phyloP scores from a whole-genome alignment of 2,329 filamentous ascomycete species.

The Didymella exigua region DNA sequence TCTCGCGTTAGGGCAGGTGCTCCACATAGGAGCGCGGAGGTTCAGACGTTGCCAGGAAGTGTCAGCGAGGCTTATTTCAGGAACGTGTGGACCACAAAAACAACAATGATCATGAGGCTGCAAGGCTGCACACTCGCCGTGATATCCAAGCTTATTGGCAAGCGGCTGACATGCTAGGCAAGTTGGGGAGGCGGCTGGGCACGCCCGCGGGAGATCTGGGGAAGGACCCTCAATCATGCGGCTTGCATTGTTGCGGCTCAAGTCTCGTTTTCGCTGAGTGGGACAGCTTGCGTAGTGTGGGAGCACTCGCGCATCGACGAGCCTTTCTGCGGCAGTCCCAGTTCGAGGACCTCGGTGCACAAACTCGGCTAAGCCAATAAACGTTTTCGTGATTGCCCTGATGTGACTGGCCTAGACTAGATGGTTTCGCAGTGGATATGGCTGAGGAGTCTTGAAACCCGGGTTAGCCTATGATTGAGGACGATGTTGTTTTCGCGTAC shows the following conservation, averaged over 20 bases:
- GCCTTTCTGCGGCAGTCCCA: slow-evolving; percentile 36
- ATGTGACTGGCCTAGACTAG: slow-evolving; percentile 40
- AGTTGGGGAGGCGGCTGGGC: slow-evolving; percentile 20
- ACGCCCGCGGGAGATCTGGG: slow-evolving; percentile 14
- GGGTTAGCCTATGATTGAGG: slow-evolving; percentile 21
- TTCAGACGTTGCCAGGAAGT: slow-evolving; percentile 40
- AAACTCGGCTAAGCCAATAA: slow-evolving; percentile 37
- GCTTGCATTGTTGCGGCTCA: slow-evolving; percentile 39
- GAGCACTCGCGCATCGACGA: slow-evolving; percentile 29
- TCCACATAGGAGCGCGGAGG: slow-evolving; percentile 40
- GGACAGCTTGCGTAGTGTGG: slow-evolving; percentile 24
- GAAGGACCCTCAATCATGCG: slow-evolving; percentile 18
- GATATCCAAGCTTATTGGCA: slow-evolving; percentile 28
- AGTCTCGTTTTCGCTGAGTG: slow-evolving; percentile 33
- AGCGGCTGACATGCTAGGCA: slow-evolving; percentile 28
- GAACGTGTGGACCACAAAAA: slow-evolving; percentile 23
- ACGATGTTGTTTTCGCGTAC: slow-evolving; percentile 20
- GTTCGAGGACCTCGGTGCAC: slow-evolving; percentile 36
- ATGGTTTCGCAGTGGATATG: slow-evolving; percentile 32
- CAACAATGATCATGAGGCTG: slow-evolving; percentile 33
- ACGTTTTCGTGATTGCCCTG: slow-evolving; percentile 20
- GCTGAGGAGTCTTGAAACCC: slow-evolving; percentile 34
- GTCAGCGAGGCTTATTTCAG: slow-evolving; percentile 26
- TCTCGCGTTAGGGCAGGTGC: slow-evolving; percentile 30
- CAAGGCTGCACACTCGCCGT: slow-evolving; percentile 31